phyloP scores from a whole-genome alignment of 768 basidiomycete species.

The Russula griseocarnosa region DNA sequence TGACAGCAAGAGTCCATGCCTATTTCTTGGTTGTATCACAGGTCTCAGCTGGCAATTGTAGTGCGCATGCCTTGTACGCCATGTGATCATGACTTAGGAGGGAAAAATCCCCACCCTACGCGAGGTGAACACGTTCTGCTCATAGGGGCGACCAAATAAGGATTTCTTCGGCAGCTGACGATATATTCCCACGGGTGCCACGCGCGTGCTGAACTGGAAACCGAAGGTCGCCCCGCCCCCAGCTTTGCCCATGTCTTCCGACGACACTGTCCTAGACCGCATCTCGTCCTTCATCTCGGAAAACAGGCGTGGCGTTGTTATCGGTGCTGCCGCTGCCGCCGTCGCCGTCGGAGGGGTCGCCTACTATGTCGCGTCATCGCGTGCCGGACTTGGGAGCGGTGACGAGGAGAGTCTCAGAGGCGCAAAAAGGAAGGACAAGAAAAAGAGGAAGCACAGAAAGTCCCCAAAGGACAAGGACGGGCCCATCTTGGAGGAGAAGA shows the following conservation, averaged over 20 bases:
- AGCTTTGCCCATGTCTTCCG: slow-evolving; percentile 33
- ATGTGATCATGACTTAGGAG: too few species aligned
- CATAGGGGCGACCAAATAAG: too few species aligned
- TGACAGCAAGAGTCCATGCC: too few species aligned
- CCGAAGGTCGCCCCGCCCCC: not conserved
- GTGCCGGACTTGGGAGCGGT: slow-evolving; percentile 32
- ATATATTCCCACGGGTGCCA: slow-evolving; percentile 10
- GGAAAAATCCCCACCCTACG: too few species aligned
- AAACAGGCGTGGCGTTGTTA: slow-evolving; percentile 69
- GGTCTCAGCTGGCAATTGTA: too few species aligned
- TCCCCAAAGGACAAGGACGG: slow-evolving; percentile 55
- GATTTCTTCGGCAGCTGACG: slow-evolving; percentile 1
- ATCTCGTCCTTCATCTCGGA: slow-evolving; percentile 67
- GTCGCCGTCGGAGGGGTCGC: slow-evolving; percentile 70
- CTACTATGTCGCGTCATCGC: slow-evolving; percentile 66
- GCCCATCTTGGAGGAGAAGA: slow-evolving; percentile 76
- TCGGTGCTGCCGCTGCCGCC: slow-evolving; percentile 68
- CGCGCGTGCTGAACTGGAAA: not conserved
- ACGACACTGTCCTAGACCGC: slow-evolving; percentile 51
- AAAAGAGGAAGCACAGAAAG: slow-evolving; percentile 46
- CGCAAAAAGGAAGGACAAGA: slow-evolving; percentile 51
- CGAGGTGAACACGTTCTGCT: too few species aligned
- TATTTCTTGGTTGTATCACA: too few species aligned
- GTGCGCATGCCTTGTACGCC: too few species aligned
- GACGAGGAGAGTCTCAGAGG: slow-evolving; percentile 26